A percentile compares a stretch with the other conserved stretches of the same genome.
These are phyloP conservation scores for Colletotrichum musicola DNA, from an alignment of 2,329 filamentous ascomycete genomes.

Conservation along the genomic window DNA sequence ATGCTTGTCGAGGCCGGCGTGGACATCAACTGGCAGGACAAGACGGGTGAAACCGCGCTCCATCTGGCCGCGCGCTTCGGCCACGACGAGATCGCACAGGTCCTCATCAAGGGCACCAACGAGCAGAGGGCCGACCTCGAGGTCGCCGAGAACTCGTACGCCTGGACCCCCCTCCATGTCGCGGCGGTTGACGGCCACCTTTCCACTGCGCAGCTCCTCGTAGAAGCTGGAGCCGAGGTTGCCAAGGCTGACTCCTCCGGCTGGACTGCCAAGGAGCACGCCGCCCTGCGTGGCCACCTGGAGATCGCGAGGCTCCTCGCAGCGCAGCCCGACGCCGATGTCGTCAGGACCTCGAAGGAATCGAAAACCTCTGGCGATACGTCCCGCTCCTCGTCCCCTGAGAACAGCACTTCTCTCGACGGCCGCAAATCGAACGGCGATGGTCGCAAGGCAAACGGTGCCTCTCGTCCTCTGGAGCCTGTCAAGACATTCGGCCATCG, in stretches of 20 bases:
- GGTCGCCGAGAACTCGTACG: slow-evolving; percentile 83
- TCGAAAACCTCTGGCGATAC: slow-evolving; percentile 46
- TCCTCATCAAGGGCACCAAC: slow-evolving; percentile 77
- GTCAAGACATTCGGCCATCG: slow-evolving; percentile 97
- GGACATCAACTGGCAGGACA: slow-evolving; percentile 93
- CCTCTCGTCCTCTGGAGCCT: slow-evolving; percentile 74
- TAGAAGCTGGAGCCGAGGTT: slow-evolving; percentile 82
- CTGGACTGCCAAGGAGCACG: slow-evolving; percentile 95
- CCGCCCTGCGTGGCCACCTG: slow-evolving; percentile 89
- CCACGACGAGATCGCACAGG: slow-evolving; percentile 82
- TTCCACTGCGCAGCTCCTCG: slow-evolving; percentile 79
- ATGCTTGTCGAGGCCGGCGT: slow-evolving; percentile 91
- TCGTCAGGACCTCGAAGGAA: slow-evolving; percentile 25
- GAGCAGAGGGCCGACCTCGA: slow-evolving; percentile 82
- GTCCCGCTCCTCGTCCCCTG: slow-evolving; percentile 31
- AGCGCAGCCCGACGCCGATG: slow-evolving; percentile 56
- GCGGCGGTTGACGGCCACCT: slow-evolving; percentile 90
- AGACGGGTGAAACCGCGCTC: slow-evolving; percentile 89
- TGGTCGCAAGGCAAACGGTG: slow-evolving; percentile 66
- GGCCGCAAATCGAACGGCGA: slow-evolving; percentile 64
- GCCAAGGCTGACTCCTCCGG: slow-evolving; percentile 85
- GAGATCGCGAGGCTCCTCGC: slow-evolving; percentile 79
- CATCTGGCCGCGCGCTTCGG: slow-evolving; percentile 93
- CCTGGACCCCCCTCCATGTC: slow-evolving; percentile 96
- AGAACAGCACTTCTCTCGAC: slow-evolving; percentile 68